Percentiles rank a stretch among this genome's conserved stretches.
Conservation (phyloP, 768 basidiomycete species). For the Podaxis pistillaris region DNA sequence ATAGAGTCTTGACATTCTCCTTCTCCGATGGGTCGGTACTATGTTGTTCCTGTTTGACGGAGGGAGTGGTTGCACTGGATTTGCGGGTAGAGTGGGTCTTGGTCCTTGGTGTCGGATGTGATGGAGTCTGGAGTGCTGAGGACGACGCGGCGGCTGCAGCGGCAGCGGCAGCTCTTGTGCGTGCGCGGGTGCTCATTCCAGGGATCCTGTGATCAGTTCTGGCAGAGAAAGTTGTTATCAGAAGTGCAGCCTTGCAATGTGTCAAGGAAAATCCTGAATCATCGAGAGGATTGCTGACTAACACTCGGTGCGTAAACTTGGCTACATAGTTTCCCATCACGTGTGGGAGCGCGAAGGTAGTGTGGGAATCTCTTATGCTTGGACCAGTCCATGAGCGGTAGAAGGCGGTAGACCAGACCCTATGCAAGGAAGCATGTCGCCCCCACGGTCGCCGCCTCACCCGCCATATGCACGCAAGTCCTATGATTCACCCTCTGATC, state of each 20-base stretch:
- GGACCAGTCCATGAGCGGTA: not conserved
- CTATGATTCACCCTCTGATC: conserved; percentile 4
- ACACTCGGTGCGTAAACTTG: not conserved
- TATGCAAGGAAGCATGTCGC: not conserved
- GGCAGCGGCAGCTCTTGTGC: conserved; percentile 33
- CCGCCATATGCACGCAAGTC: conserved; percentile 1
- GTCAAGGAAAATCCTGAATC: conserved; percentile 12
- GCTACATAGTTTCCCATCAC: conserved; percentile 11
- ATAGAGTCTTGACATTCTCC: conserved; percentile 24
- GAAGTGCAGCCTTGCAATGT: not conserved
- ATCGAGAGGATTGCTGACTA: conserved; percentile 9
- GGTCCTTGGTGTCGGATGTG: conserved; percentile 8
- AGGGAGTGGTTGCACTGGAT: not conserved
- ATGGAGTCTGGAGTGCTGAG: conserved; percentile 10
- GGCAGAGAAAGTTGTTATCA: conserved; percentile 7
- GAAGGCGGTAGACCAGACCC: not conserved
- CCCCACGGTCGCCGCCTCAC: not conserved
- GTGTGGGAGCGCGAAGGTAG: not conserved
- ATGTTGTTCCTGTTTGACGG: conserved; percentile 9
- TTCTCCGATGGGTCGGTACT: conserved; percentile 21
- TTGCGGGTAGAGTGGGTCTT: conserved; percentile 15
- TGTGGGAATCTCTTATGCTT: not conserved
- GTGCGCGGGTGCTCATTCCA: conserved; percentile 47
- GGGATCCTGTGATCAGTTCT: not conserved
- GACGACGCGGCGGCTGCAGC: conserved; percentile 21